Evolutionary conservation across 768 basidiomycete species (phyloP).

Genomic region (Lentinula sp.): DNA sequence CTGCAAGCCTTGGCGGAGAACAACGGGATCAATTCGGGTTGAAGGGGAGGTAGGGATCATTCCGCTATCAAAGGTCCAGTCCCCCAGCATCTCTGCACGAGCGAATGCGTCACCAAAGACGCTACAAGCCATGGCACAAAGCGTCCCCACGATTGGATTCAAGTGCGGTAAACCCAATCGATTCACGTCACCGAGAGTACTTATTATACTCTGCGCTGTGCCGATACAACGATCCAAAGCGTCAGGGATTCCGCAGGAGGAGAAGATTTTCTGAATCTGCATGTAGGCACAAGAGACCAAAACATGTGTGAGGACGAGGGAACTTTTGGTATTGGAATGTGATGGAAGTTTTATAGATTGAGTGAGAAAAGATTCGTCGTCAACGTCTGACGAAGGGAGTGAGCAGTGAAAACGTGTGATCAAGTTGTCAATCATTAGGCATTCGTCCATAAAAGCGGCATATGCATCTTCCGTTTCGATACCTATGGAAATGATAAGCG

Average conservation of each 20-base stretch:
- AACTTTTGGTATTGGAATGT: slow-evolving; percentile 8
- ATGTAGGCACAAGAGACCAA: slow-evolving; percentile 12
- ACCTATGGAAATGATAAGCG: neutral
- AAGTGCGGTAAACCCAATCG: slow-evolving; percentile 7
- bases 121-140: slow-evolving; percentile 7
- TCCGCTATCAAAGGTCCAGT: neutral
- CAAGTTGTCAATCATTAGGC: slow-evolving; percentile 7
- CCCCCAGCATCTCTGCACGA: neutral
- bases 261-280: slow-evolving; percentile 12
- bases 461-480: slow-evolving; percentile 9
- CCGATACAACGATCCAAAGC: slow-evolving; percentile 4
- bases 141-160: slow-evolving; percentile 12
- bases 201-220: slow-evolving; percentile 12
- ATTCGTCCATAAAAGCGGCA: slow-evolving; percentile 9
- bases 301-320: slow-evolving; percentile 10
- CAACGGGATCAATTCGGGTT: neutral
- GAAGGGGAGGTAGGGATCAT: neutral
- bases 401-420: slow-evolving; percentile 10
- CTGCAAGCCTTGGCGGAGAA: neutral
- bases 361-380: slow-evolving; percentile 5
- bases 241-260: slow-evolving; percentile 3
- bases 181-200: slow-evolving; percentile 9
- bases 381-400: slow-evolving; percentile 5
- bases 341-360: neutral
- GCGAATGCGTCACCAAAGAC: neutral